Base-by-base conservation (phyloP, 2,329 filamentous ascomycete species). In the Fusarium drepaniforme region DNA sequence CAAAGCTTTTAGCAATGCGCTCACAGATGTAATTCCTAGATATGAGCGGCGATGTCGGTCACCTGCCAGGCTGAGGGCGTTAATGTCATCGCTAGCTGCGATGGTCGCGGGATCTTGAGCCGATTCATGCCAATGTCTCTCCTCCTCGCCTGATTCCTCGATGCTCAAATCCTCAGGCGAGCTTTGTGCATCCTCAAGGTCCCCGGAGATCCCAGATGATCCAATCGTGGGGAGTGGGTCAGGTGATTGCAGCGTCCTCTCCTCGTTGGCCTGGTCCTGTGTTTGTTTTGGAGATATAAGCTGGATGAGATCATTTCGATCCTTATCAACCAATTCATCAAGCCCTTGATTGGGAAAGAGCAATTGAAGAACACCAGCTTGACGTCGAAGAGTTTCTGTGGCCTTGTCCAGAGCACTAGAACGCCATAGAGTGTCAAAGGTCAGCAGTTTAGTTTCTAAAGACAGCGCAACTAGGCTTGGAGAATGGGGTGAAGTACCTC, bases 1-100 rank as follows among this genome's bases (percentile, higher is more conserved):
- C 21, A 92, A 91, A 49, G 91, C 89, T 73, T 90, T 87, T 37
- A 92, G 84, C 8, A 89, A 89, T 6, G 90, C 90, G 68, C 90
- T 90, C 72, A 92, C 89, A 4, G 90, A 92, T 0, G 90, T 91
- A n/a, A 91, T 89, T 8, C 90, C 90, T 7, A 92, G 84, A 75
- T 92, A 92, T 5, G 90, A 91, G 6, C 88, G 87, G 3, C 89
- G 85, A 35, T 88, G 86, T 66, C 88, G 86, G 23, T 90, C 85
- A 11, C 86, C 86, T 85, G 91, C 59, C 88, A 84, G 63, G 12
- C 78, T 75, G n/a, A 82, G 74, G 33, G 78, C 80, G 59, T 82
- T 81, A 68, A 81, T 80, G 40, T 82, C 80, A 74, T 81, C 80
- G 35, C 75, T 77, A n/a, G 79, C 77, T 23, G 64, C 51, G 9